Base-by-base conservation (phyloP, 2,329 filamentous ascomycete genomes). In the Didymellaceae sp. region DNA sequence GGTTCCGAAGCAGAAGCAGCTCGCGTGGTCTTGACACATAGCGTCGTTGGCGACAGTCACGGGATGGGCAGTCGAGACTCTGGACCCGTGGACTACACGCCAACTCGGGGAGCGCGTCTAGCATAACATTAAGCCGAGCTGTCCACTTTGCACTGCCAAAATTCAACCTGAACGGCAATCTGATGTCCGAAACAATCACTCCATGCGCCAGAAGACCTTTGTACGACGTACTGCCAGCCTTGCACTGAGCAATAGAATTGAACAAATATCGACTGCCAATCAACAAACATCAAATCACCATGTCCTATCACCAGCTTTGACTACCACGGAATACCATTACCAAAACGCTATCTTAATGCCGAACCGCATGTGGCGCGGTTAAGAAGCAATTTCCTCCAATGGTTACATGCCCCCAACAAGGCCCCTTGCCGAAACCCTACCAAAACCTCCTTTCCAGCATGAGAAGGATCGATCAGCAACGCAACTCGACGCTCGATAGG, bases 1-100 rank as follows among this genome's bases (percentile, higher is more conserved):
- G 31, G 40, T 41, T 40, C 34, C 7, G 24, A 45, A 49, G 38
- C 20, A 25, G 42, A 20, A 45, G 35, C 31, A 35, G 22, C 41
- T 45, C 31, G 35, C 37, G 25, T 34, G 18, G 28, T 30, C n/a
- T 40, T 52, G 48, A 52, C 48, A 52, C 48, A 46, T 52, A 41
- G 41, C 42, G 37, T 42, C 42, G 16, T 41, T 31, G n/a, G 30
- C 18, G 30, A 13, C 17, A 37, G 22, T 24, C 35, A 41, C 16
- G 40, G 18, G 41, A 45, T 11, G 21, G 31, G 13, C 22, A 16
- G 28, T 31, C 18, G 21, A 43, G 34, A 28, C 26, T 26, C 34
- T 43, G 16, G 21, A 20, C 31, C 18, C n/a, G n/a, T n/a, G n/a
- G n/a, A n/a, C 28, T 41, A 35, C 17, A 41, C 7, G 10, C 34